Conservation (phyloP, 2,329 filamentous ascomycete genomes). For the Cylindrodendrum hubeiense region DNA sequence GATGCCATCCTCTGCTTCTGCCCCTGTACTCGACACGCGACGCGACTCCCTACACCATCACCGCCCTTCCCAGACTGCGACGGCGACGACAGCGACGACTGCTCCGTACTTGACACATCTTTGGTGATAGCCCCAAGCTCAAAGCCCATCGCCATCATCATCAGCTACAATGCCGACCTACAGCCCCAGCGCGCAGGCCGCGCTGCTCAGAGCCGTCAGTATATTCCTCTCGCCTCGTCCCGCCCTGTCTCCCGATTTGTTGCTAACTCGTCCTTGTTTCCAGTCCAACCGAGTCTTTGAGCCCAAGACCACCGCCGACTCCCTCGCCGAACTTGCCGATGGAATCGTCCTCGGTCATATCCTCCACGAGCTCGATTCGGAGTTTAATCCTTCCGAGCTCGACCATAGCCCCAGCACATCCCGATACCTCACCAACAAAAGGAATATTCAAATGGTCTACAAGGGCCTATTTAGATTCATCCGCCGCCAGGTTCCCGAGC, state of each 20-base stretch:
- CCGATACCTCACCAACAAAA: conserved; percentile 61
- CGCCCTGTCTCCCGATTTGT: conserved; percentile 15
- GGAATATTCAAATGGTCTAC: conserved; percentile 66
- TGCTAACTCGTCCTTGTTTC: conserved; percentile 27
- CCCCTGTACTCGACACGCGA: conserved; percentile 41
- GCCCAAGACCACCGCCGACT: conserved; percentile 59
- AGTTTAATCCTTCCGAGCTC: conserved; percentile 68
- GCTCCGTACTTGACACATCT: neutral
- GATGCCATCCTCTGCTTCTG: conserved; percentile 27
- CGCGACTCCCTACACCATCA: conserved; percentile 40
- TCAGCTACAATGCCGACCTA: conserved; percentile 51
- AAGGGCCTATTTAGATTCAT: conserved; percentile 68
- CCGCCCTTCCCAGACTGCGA: conserved; percentile 26
- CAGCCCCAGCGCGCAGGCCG: conserved; percentile 60
- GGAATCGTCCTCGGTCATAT: conserved; percentile 67
- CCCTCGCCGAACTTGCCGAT: conserved; percentile 65
- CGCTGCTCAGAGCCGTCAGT: conserved; percentile 69
- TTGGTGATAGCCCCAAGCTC: conserved; percentile 6
- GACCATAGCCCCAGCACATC: conserved; percentile 59
- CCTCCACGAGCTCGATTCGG: conserved; percentile 68
- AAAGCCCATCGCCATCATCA: conserved; percentile 17
- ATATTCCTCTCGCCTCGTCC: conserved; percentile 26
- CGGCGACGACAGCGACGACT: neutral
- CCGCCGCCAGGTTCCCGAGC: conserved; percentile 62
- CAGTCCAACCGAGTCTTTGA: conserved; percentile 57